Evolutionary conservation across 495 filamentous ascomycete species (phyloP).

Genomic region (Xylaria telfairii): DNA sequence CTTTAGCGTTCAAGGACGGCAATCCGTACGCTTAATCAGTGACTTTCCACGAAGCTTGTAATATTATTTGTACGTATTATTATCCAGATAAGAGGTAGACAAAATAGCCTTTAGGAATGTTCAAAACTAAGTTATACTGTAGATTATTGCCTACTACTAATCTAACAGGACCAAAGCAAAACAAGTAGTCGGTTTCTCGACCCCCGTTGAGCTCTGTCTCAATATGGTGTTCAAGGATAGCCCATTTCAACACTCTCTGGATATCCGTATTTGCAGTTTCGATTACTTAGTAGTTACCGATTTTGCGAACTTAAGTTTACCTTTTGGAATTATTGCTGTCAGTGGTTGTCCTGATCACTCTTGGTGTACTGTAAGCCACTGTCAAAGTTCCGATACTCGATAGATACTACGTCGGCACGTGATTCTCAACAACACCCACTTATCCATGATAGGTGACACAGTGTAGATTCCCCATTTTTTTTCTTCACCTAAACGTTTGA

Average conservation of each 20-base stretch:
- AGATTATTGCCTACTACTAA: not conserved
- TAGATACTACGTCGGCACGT: constrained; percentile 19
- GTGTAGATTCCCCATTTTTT: constrained; percentile 19
- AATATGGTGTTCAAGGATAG: too few relatives aligned
- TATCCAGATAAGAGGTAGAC: not conserved
- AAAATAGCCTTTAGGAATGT: not conserved
- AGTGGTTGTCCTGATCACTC: too few relatives aligned
- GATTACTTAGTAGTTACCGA: too few relatives aligned
- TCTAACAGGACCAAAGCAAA: not conserved
- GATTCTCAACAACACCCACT: not conserved
- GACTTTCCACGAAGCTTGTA: not conserved
- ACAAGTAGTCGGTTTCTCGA: not conserved
- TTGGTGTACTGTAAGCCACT: too few relatives aligned
- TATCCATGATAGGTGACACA: not conserved
- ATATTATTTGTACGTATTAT: not conserved
- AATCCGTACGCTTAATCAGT: not conserved
- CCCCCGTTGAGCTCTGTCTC: too few relatives aligned
- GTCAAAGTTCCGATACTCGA: not conserved
- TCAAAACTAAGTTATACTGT: not conserved
- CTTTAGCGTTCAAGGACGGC: not conserved
- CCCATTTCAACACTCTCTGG: too few relatives aligned
- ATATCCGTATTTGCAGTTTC: not conserved
- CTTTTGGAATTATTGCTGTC: too few relatives aligned
- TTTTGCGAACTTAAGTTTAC: not conserved
- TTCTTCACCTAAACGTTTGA: constrained; percentile 7